Evolutionary conservation across 2,329 filamentous ascomycete genomes (phyloP), one percentile per base, ranked within the genome.

Genomic region (Huntiella decipiens): DNA sequence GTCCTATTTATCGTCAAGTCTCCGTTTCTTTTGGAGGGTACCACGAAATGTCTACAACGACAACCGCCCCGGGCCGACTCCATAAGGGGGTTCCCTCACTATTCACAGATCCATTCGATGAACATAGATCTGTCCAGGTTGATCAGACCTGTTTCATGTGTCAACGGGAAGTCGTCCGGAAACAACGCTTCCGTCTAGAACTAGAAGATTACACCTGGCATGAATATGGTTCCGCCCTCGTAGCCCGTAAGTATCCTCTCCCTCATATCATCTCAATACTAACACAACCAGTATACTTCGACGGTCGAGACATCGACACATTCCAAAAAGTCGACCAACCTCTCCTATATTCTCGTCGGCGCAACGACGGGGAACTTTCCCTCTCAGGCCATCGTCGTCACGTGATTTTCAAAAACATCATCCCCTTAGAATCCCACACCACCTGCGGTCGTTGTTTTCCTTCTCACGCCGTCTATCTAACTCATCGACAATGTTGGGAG

Each of bases 341-440:
- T 8, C 39, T 49, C 22, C 38, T 49, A 16, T 34, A 37, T 15
- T 43, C 38, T 19, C 43, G 47, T n/a, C 47, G 47, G 28, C 47
- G 47, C 34, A 43, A 19, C 28, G 47, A 49, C 17, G 47, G 47
- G 12, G 47, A 49, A 32, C 33, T 49, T 7, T 40, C 36, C 7
- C 38, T 49, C 10, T 49, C 43, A 4, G 39, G 43, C 15, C 35
- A 37, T 4, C 38, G 43, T 11, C 47, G 47, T 16, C 47, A 44
- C 31, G 47, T 49, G 38, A 43, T 49, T 34, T 49, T 49, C 43
- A 49, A 49, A 28, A 49, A 49, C 43, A 43, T 37, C 35, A 46
- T 49, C 31, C 38, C 47, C 38, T 42, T 49, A 39, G 47, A 49
- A 37, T 40, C 38, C 13, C 47, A 49, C 39, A 45, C 47, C 22